Base-by-base conservation (phyloP, 257 asterid species). In the Solanum sejunctum region DNA sequence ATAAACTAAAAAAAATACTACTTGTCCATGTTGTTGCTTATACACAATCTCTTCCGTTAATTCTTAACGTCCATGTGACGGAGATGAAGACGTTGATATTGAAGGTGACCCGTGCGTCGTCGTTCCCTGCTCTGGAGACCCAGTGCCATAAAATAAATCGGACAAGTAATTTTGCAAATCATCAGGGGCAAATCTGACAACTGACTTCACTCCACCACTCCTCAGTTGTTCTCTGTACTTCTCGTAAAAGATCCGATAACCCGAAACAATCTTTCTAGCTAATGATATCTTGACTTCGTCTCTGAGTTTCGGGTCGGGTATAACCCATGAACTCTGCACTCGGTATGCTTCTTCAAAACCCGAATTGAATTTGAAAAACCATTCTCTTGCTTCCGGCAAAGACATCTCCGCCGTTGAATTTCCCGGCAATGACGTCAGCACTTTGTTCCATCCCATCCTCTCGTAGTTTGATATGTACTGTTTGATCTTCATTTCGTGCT, bases 181-280 rank as follows among this genome's bases (percentile, higher is more conserved):
- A 8, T 93, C 98, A 1, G 98, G 98, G 90, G 93, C 92, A 88
- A 87, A 95, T 88, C 91, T 90, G 89, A 94, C 90, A 83, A 93
- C 83, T 7, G 93, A 63, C 75, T 86, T 93, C 1, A 18, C 26
- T 21, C 91, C 90, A 4, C 32, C 17, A 39, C 84, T 88, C 82
- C 75, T 83, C 17, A 66, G 6, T 78, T 10, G 52, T 7, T 83
- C 82, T 12, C 93, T 77, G 49, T 91, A 49, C 77, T 85, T 90
- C 6, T 79, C 63, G 83, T 94, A 92, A n/a, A 91, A 83, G 8
- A 1, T 86, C 54, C 87, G 91, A 82, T 94, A 94, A 73, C 64
- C 55, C 23, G 95, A 89, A 8, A 89, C 80, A n/a, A 94, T 49
- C n/a, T 83, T 88, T 8, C 70, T 87, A 7, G 89, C 89, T 8